Percentiles rank a stretch among this genome's conserved stretches.
These are phyloP conservation scores for Fusarium pseudocircinatum DNA, from an alignment of 2,329 filamentous ascomycete species.

Conservation along the genomic window DNA sequence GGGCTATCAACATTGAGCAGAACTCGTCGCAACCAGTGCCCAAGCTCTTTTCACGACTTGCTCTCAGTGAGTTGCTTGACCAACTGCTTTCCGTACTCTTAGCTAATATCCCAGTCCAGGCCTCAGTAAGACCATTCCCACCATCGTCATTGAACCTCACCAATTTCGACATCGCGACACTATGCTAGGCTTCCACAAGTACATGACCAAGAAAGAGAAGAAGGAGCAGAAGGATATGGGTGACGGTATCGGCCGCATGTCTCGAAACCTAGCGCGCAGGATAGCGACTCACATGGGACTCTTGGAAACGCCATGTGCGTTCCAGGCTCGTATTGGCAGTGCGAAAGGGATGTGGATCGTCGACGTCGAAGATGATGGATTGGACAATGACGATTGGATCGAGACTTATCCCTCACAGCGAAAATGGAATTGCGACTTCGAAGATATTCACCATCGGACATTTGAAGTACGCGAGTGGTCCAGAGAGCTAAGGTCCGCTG, in stretches of 20 bases:
- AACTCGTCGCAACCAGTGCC: slow-evolving; percentile 59
- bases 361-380: slow-evolving; percentile 57
- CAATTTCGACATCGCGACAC: slow-evolving; percentile 53
- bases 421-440: slow-evolving; percentile 69
- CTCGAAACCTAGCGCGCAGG: slow-evolving; percentile 63
- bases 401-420: slow-evolving; percentile 72
- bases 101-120: slow-evolving; percentile 49
- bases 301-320: slow-evolving; percentile 66
- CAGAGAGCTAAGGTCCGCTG: slow-evolving; percentile 53
- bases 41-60: slow-evolving; percentile 68
- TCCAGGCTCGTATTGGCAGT: slow-evolving; percentile 76
- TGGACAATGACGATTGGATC: slow-evolving; percentile 67
- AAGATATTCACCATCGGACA: slow-evolving; percentile 63
- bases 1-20: slow-evolving; percentile 58
- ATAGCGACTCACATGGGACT: slow-evolving; percentile 63
- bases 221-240: slow-evolving; percentile 63
- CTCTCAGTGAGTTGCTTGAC: slow-evolving; percentile 56
- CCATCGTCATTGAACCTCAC: slow-evolving; percentile 54
- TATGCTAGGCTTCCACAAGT: slow-evolving; percentile 41
- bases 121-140: slow-evolving; percentile 61
- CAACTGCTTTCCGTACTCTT: background rate
- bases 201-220: slow-evolving; percentile 68
- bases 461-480: slow-evolving; percentile 68
- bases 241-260: slow-evolving; percentile 74
- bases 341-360: slow-evolving; percentile 82